Base-by-base conservation (phyloP, 2,329 filamentous ascomycete genomes). In the Plectosphaerella cucumerina region DNA sequence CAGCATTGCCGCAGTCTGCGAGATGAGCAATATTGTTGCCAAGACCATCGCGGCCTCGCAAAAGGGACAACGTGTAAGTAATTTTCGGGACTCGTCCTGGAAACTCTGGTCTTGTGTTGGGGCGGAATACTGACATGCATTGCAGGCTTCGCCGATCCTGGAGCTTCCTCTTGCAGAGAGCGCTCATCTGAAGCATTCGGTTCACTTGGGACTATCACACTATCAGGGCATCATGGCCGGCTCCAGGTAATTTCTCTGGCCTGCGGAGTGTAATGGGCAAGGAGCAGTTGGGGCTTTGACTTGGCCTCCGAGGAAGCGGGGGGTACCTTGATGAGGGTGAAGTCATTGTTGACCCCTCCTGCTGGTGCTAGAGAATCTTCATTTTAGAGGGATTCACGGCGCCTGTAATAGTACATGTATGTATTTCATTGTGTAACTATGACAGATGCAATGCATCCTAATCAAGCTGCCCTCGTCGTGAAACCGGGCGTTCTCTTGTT, bases 1-100 rank as follows among this genome's bases (percentile, higher is more conserved):
- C 55, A 80, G 88, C 62, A 74, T 82, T 49, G 89, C 92, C 41
- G 90, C 90, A 0, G 78, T 93, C 49, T 85, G 86, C 56, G 90
- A 95, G 62, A 96, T 96, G 80, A 87, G 86, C 44, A 82, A 83
- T 49, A 77, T 85, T 44, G 82, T 93, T 53, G 88, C 87, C 10
- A 79, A 80, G 55, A 80, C 84, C 64, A 80, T 87, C 53, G 72
- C 84, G 49, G 76, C 76, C 51, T 59, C 72, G 55, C 70, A 71
- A 46, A 79, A 80, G 61, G 75, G 78, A 60, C 80, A 80, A 58
- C 75, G 80, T 66, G 83, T 85, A 67, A 65, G 78, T 69, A 48
- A 45, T 9, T 26, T 3, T 6, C 39, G 35, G 12, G 4, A 39
- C 14, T 42, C 39, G 21, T 14, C n/a, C 20, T 14, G 31, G 35